Base-by-base conservation (phyloP, 2,329 filamentous ascomycete genomes). In the Annulohypoxylon truncatum region DNA sequence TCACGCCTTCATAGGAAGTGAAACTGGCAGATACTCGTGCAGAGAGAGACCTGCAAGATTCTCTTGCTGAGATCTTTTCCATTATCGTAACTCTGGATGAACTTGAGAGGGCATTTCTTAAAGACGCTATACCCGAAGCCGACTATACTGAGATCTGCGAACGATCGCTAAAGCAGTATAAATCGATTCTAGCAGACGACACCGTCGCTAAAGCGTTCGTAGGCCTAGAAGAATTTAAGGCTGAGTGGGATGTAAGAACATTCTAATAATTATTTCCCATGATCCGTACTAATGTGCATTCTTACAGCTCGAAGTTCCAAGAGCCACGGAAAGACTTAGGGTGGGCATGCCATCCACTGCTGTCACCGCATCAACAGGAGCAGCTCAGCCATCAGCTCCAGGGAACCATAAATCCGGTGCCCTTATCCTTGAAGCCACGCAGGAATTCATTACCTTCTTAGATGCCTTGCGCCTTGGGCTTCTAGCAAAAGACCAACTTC, bases 141-240 rank as follows among this genome's bases (percentile, higher is more conserved):
- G 95, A 97, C 75, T 99, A 99, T 79, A 97, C 94, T 1, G 96
- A 98, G 77, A 97, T 96, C 71, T 99, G 96, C 83, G 92, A 94
- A 76, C 89, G 96, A 38, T 87, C 97, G 64, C 81, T 99, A 73
- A 96, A 97, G 80, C 96, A 99, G 82, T 99, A 99, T 84, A 97
- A 95, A 79, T 96, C 94, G 62, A 94, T 97, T 67, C 82, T 99
- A 28, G 90, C 92, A 28, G 93, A 98, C 77, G 95, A 98, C 72
- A 91, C 87, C 1, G 96, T 99, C n/a, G 87, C 91, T n/a, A 88
- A 85, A 40, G 93, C 92, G 44, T 99, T 98, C 78, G 90, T 89
- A 12, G 93, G 94, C 68, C 79, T 99, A 48, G 96, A 98, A 69
- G 90, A 90, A 22, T 99, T 99, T 81, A 97, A 97, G 79, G 85